Percentiles rank a stretch among this genome's conserved stretches.
These are phyloP conservation scores for Ustilago vetiveriae DNA, from an alignment of 1,284 basidiomycete genomes.

Conservation along the genomic window DNA sequence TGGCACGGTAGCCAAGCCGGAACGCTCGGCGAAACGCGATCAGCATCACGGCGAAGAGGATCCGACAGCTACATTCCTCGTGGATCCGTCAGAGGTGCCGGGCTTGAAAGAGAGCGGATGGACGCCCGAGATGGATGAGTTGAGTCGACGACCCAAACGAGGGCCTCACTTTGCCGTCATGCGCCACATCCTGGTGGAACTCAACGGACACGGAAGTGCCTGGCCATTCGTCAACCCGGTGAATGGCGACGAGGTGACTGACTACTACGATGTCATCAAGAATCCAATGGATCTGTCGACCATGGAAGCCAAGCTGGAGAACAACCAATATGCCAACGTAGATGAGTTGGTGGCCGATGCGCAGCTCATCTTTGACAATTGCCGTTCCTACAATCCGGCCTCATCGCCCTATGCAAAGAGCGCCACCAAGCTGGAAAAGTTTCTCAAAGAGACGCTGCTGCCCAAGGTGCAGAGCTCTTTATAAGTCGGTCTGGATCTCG, in stretches of 20 bases:
- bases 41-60: conserved; percentile 37
- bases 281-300: conserved; percentile 94
- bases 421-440: conserved; percentile 80
- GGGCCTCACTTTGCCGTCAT: conserved; percentile 75
- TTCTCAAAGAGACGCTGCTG: conserved; percentile 62
- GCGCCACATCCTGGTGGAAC: conserved; percentile 83
- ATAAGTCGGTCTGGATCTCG: conserved; percentile 3
- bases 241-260: conserved; percentile 81
- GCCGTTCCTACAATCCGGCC: conserved; percentile 86
- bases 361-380: conserved; percentile 83
- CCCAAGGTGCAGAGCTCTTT: conserved; percentile 49
- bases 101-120: conserved; percentile 80
- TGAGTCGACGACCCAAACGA: conserved; percentile 74
- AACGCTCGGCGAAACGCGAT: conserved; percentile 43
- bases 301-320: conserved; percentile 91
- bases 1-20: conserved; percentile 45
- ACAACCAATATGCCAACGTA: conserved; percentile 77
- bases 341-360: conserved; percentile 84
- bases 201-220: conserved; percentile 81
- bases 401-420: conserved; percentile 85
- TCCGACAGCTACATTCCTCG: conserved; percentile 47
- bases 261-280: conserved; percentile 91
- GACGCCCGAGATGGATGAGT: conserved; percentile 84
- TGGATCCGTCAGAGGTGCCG: conserved; percentile 60
- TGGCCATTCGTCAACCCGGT: conserved; percentile 92